Evolutionary conservation across 805 yeast genomes (phyloP), one percentile per base, ranked within the genome.

Genomic region (Lipomyces starkeyi): DNA sequence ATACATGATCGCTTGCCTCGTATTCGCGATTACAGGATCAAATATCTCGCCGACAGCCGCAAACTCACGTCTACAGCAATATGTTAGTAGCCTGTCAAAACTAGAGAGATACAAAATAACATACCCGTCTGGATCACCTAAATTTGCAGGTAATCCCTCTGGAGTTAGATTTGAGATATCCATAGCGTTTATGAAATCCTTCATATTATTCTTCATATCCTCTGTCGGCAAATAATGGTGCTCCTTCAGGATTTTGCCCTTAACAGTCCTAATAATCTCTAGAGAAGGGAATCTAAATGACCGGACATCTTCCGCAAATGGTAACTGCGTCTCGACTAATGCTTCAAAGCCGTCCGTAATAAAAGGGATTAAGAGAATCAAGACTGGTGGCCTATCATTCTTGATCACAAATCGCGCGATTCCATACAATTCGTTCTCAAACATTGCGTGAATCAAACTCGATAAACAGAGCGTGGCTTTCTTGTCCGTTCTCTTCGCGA

Each of bases 231-330:
- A 66, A 40, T 76, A 68, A 9, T 71, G 71, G 59, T 73, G 73
- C 72, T 56, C 72, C 47, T 55, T 74, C 72, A 68, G 68, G 70
- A 55, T 78, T 75, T 68, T 78, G 0, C 82, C 81, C 32, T 73
- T 74, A 14, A 81, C 66, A 3, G 80, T 76, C 9, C 77, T 74
- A 32, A 86, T 70, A 25, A 43, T 58, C 29, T 52, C 76, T 75
- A 5, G 82, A 80, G 72, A 89, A 2, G 93, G 86, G 17, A 87
- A 80, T 71, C 86, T 85, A 62, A 70, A 74, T 37, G 61, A 63
- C 20, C 78, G 74, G 70, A 87, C 89, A 76, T 93, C 97, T 71
- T 91, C 97, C 56, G 84, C 83, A 76, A 85, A 91, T 1, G 97
- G 95, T 13, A 92, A 75, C 58, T 78, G 1, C 83, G 87, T 64